These are phyloP conservation scores for Oryza meyeriana DNA, from an alignment of 176 grass and related monocot species.

Conservation along the genomic window DNA sequence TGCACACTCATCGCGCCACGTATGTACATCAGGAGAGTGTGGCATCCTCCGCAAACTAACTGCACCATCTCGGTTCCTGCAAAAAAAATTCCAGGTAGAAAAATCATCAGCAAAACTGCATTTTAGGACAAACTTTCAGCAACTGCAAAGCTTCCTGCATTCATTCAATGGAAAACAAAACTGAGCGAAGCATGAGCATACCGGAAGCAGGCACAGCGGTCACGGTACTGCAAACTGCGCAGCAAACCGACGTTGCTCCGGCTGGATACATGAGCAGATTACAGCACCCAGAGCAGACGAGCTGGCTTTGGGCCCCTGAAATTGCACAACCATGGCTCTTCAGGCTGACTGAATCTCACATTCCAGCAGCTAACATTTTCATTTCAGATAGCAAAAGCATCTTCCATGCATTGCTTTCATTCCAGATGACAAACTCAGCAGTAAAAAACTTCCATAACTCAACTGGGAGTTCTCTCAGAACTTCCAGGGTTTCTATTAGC, in stretches of 20 bases:
- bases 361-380: background rate
- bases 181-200: slow-evolving; percentile 30
- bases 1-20: slow-evolving; percentile 89
- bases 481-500: background rate
- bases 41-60: slow-evolving; percentile 93
- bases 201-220: slow-evolving; percentile 82
- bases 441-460: background rate
- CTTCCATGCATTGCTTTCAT: background rate
- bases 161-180: background rate
- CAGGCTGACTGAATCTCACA: background rate
- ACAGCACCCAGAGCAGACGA: slow-evolving; percentile 90
- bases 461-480: background rate
- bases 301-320: slow-evolving; percentile 79
- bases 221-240: slow-evolving; percentile 89
- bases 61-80: slow-evolving; percentile 96
- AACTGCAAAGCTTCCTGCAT: background rate
- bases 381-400: background rate
- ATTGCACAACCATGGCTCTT: slow-evolving; percentile 7
- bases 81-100: background rate
- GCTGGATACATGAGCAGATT: slow-evolving; percentile 93
- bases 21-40: slow-evolving; percentile 98
- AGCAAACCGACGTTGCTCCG: slow-evolving; percentile 89
- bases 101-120: background rate
- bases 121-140: slow-evolving; percentile 16
- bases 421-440: slow-evolving; percentile 15